A percentile compares a stretch with the other conserved stretches of the same genome.
phyloP scores from a whole-genome alignment of 148 eudicot genomes.

The Linanthus parryae region DNA sequence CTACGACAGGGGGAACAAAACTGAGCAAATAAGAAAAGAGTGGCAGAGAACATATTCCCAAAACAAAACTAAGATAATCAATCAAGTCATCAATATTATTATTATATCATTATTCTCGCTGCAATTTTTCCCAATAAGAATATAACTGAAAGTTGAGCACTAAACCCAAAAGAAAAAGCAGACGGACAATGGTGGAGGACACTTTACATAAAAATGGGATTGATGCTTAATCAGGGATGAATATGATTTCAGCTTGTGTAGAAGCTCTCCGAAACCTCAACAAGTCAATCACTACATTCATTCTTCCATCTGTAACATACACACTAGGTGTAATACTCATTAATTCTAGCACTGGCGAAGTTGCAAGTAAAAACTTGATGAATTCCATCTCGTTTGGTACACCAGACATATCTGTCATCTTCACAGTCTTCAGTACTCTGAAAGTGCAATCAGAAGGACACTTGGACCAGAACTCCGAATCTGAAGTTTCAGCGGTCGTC shows the following conservation, averaged over 20 bases:
- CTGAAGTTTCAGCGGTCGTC: constrained; percentile 37
- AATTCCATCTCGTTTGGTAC: constrained; percentile 80
- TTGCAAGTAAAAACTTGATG: constrained; percentile 55
- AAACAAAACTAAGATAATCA: no score
- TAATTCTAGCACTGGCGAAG: constrained; percentile 53
- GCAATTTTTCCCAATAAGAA: no score
- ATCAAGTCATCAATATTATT: no score
- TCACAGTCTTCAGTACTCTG: constrained; percentile 48
- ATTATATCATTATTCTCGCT: no score
- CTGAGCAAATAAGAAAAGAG: no score
- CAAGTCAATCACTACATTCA: constrained; percentile 60
- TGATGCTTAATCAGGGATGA: constrained; percentile 46
- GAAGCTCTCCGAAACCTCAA: constrained; percentile 81
- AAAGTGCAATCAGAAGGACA: constrained; percentile 46
- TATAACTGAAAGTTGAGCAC: no score
- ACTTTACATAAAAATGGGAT: no score
- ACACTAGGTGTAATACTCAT: constrained; percentile 57
- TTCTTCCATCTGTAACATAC: constrained; percentile 44
- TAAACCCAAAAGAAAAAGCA: no score
- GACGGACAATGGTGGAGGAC: no score
- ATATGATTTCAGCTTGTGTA: constrained; percentile 57
- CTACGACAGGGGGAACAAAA: no score
- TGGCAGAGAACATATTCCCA: no score
- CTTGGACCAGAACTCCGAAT: constrained; percentile 56
- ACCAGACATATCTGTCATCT: constrained; percentile 67